Percentiles rank a stretch among this genome's conserved stretches.
phyloP scores from a whole-genome alignment of 495 filamentous ascomycete genomes.

The Eremomyces bilateralis region DNA sequence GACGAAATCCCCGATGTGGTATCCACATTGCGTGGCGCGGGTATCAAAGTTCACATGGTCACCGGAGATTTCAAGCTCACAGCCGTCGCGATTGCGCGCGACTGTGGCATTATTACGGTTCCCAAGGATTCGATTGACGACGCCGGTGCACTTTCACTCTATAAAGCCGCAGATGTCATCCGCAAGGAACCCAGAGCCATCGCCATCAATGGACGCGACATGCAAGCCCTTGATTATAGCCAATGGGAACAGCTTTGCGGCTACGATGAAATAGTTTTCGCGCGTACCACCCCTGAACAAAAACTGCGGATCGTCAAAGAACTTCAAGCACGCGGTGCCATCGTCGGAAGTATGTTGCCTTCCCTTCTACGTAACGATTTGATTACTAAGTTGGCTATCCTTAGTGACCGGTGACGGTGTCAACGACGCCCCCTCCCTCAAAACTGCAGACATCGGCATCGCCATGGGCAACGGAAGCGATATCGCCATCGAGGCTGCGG shows the following conservation, averaged over 20 bases:
- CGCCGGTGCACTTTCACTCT: background rate
- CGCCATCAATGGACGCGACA: constrained; percentile 33
- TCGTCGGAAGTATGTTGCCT: constrained; percentile 18
- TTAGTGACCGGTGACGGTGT: constrained; percentile 34
- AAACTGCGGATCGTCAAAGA: constrained; percentile 54
- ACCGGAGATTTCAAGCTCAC: constrained; percentile 56
- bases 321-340: constrained; percentile 30
- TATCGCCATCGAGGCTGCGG: constrained; percentile 48
- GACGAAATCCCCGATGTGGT: constrained; percentile 42
- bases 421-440: constrained; percentile 36
- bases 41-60: constrained; percentile 48
- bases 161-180: background rate
- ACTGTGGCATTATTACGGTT: constrained; percentile 36
- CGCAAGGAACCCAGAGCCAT: constrained; percentile 15
- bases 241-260: constrained; percentile 35
- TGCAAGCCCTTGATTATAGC: constrained; percentile 31
- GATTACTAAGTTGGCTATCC: background rate
- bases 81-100: constrained; percentile 41
- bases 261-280: constrained; percentile 44
- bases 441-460: constrained; percentile 32
- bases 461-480: constrained; percentile 29
- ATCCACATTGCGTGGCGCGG: constrained; percentile 32
- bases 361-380: background rate
- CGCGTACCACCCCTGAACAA: constrained; percentile 52
- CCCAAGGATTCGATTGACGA: background rate